Evolutionary conservation across 1,139 yeast genomes (phyloP).

Genomic region (Yamadazyma taylorii): DNA sequence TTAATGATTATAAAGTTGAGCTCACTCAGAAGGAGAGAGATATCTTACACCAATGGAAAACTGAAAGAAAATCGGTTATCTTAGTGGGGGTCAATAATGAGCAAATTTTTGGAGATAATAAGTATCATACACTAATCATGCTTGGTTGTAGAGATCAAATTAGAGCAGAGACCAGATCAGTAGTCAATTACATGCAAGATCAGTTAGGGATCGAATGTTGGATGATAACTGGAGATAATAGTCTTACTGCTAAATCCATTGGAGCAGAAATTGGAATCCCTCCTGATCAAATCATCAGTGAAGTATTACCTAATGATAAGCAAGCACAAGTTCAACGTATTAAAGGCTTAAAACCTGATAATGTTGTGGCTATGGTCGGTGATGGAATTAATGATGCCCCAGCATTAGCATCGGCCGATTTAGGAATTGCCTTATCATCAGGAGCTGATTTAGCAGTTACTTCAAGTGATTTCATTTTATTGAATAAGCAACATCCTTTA

Average conservation of each 20-base stretch:
- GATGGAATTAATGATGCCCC: conserved; percentile 69
- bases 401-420: conserved; percentile 58
- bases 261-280: conserved; percentile 63
- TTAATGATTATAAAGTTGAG: conserved; percentile 43
- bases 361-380: conserved; percentile 59
- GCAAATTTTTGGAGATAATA: conserved; percentile 24
- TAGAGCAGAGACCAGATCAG: conserved; percentile 58
- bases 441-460: conserved; percentile 62
- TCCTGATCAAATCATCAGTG: conserved; percentile 58
- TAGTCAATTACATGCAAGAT: conserved; percentile 45
- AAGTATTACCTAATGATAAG: conserved; percentile 73
- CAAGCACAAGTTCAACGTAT: conserved; percentile 58
- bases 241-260: conserved; percentile 64
- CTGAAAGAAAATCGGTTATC: conserved; percentile 62
- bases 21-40: conserved; percentile 24
- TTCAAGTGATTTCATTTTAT: conserved; percentile 56
- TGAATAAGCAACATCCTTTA: conserved; percentile 48
- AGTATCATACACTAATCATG: conserved; percentile 43
- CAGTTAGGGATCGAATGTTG: conserved; percentile 55
- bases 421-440: conserved; percentile 58
- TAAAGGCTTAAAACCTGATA: conserved; percentile 34
- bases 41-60: conserved; percentile 54
- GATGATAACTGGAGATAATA: conserved; percentile 76
- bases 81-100: conserved; percentile 47
- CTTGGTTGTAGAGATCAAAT: conserved; percentile 66